A percentile compares a stretch with the other conserved stretches of the same genome.
phyloP scores from a whole-genome alignment of 106 monocot genomes.

The Cymbidium sinense region DNA sequence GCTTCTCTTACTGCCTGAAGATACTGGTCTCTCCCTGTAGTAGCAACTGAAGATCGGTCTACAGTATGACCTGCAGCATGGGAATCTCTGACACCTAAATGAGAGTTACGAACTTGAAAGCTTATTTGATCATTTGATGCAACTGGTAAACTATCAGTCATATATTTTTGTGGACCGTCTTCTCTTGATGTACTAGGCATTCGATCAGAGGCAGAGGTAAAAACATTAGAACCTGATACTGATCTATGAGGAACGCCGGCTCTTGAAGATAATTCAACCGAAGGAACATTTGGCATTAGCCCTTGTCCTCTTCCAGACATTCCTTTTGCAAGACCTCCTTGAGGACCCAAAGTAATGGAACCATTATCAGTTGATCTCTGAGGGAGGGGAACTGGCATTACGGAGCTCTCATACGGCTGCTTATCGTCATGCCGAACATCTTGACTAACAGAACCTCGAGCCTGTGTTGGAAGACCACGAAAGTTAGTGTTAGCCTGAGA shows the following conservation, averaged over 20 bases:
- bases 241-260: slow-evolving; percentile 22
- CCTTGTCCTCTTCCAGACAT: slow-evolving; percentile 83
- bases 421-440: slow-evolving; percentile 62
- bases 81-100: slow-evolving; percentile 3
- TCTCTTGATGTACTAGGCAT: slow-evolving; percentile 15
- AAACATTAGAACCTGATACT: slow-evolving; percentile 38
- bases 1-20: slow-evolving; percentile 21
- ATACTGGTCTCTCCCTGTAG: slow-evolving; percentile 7
- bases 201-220: slow-evolving; percentile 9
- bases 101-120: slow-evolving; percentile 3
- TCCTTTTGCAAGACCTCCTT: slow-evolving; percentile 84
- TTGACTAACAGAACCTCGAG: slow-evolving; percentile 35
- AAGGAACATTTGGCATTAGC: slow-evolving; percentile 25
- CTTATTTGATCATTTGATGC: slow-evolving; percentile 7
- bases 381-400: slow-evolving; percentile 49
- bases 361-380: slow-evolving; percentile 50
- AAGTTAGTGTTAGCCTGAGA: slow-evolving; percentile 29
- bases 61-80: slow-evolving; percentile 21
- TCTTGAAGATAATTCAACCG: slow-evolving; percentile 10
- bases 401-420: slow-evolving; percentile 46
- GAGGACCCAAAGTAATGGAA: slow-evolving; percentile 78
- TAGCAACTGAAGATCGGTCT: slow-evolving; percentile 22
- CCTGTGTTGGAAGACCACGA: slow-evolving; percentile 36
- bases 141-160: slow-evolving; percentile 19
- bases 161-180: slow-evolving; percentile 13